Conservation (phyloP, 2,329 filamentous ascomycete species). For the Penicillium sp. region DNA sequence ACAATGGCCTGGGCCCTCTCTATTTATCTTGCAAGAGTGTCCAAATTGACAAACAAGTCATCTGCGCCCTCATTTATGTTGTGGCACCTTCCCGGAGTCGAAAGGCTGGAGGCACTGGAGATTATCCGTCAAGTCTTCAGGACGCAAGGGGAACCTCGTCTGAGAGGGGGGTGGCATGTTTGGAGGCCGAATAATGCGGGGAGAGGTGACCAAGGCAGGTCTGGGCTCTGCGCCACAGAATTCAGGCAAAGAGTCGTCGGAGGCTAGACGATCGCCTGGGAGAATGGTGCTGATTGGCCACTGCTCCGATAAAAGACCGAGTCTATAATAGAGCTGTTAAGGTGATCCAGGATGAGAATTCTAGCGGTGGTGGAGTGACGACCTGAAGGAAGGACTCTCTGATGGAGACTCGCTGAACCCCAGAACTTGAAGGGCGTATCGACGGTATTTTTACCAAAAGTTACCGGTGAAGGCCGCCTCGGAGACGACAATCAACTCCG, state of each 20-base stretch:
- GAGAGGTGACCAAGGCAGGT: slow-evolving; percentile 1
- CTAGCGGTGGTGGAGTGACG: background rate
- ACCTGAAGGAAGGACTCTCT: background rate
- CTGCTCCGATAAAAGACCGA: slow-evolving; percentile 37
- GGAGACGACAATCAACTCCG: background rate
- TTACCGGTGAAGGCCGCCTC: background rate
- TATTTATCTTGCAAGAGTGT: slow-evolving; percentile 15
- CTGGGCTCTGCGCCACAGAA: background rate
- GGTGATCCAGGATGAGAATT: background rate
- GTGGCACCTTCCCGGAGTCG: slow-evolving; percentile 13
- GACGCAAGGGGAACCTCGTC: slow-evolving; percentile 13
- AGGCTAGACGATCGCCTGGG: slow-evolving; percentile 23
- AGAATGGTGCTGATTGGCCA: slow-evolving; percentile 28
- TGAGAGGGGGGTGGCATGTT: background rate
- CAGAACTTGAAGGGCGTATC: no score
- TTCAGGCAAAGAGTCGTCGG: background rate
- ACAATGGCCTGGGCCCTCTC: background rate
- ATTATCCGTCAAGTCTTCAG: slow-evolving; percentile 32
- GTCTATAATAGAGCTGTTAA: slow-evolving; percentile 6
- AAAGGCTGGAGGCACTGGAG: slow-evolving; percentile 9
- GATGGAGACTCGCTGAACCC: background rate
- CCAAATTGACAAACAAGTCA: slow-evolving; percentile 4
- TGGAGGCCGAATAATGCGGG: slow-evolving; percentile 3
- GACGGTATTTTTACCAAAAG: background rate
- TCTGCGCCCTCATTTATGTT: slow-evolving; percentile 10